Base-by-base conservation (phyloP, 768 basidiomycete species). In the Stropharia rugosoannulata region DNA sequence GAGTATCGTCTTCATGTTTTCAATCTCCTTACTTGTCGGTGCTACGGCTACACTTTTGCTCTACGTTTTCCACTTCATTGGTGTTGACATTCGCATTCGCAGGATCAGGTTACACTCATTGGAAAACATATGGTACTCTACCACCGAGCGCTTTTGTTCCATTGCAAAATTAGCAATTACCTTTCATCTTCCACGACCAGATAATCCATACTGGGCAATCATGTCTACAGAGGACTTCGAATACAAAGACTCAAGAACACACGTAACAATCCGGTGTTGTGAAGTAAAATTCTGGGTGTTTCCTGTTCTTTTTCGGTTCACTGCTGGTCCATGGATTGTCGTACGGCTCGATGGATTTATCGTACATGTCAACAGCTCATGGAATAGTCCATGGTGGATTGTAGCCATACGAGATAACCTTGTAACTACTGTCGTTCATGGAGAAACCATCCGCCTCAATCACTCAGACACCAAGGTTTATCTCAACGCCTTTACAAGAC, bases 371-470 rank as follows among this genome's bases (percentile, higher is more conserved):
- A 59, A 56, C 55, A 58, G 64, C 2, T 77, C 76, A 18, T 57
- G 66, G 35, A 53, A 56, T 42, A 74, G 71, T 6, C 79, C 80
- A 8, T 59, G 57, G 39, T 78, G 71, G 72, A 59, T 79, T 6
- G 61, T 69, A 52, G 49, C 41, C 5, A 61, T 78, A 10, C 69
- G 79, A 19, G 59, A 64, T 49, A 75, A 75, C 51, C 54, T 79
- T 36, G 61, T 78, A 16, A 61, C 67, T 16, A 73, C 77, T 0
- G 54, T 78, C 18, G 59, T 80, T 9, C 64, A 69, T 9, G 79
- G 78, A 36, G 72, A 78, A 25, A 67, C 74, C 32, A 59, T 74
- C 32, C 70, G 75, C 11, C 63, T 75, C 15, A 73, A 78, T 59
- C 63, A 75, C 45, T 64, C 78, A 49, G 62, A 66, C 35, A 72